A percentile compares a stretch with the other conserved stretches of the same genome.
Conservation (phyloP, 495 filamentous ascomycete species). For the Penicillium psychrofluorescens region DNA sequence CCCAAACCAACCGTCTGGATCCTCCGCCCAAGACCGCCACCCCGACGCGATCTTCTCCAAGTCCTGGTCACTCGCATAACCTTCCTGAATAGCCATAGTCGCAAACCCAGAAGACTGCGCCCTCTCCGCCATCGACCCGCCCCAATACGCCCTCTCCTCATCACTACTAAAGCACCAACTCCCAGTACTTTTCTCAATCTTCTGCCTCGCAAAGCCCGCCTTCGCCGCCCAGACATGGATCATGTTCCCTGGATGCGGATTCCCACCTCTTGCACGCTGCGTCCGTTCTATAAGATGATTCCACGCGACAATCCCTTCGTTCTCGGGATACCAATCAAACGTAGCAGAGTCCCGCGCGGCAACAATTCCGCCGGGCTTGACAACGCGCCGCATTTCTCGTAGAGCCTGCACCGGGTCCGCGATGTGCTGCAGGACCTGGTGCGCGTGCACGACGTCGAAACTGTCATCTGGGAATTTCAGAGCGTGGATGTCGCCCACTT, state of each 20-base stretch:
- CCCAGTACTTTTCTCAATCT: conserved; percentile 30
- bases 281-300: conserved; percentile 23
- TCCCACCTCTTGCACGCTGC: conserved; percentile 29
- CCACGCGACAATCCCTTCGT: conserved; percentile 33
- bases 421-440: conserved; percentile 52
- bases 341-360: conserved; percentile 41
- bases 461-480: conserved; percentile 37
- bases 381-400: conserved; percentile 43
- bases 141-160: conserved; percentile 42
- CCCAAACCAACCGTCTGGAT: conserved; percentile 45
- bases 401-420: conserved; percentile 36
- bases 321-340: conserved; percentile 42
- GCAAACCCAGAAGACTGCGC: conserved; percentile 31
- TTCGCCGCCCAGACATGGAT: conserved; percentile 42
- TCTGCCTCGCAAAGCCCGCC: conserved; percentile 33
- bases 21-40: conserved; percentile 38
- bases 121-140: conserved; percentile 39
- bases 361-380: conserved; percentile 45
- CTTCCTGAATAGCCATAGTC: conserved; percentile 24
- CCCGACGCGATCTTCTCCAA: conserved; percentile 30
- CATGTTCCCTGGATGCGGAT: conserved; percentile 39
- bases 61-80: conserved; percentile 29
- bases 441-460: conserved; percentile 55
- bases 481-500: conserved; percentile 38
- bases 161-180: conserved; percentile 41